phyloP scores from a whole-genome alignment of 1,284 basidiomycete genomes.

The Flammula alnicola region DNA sequence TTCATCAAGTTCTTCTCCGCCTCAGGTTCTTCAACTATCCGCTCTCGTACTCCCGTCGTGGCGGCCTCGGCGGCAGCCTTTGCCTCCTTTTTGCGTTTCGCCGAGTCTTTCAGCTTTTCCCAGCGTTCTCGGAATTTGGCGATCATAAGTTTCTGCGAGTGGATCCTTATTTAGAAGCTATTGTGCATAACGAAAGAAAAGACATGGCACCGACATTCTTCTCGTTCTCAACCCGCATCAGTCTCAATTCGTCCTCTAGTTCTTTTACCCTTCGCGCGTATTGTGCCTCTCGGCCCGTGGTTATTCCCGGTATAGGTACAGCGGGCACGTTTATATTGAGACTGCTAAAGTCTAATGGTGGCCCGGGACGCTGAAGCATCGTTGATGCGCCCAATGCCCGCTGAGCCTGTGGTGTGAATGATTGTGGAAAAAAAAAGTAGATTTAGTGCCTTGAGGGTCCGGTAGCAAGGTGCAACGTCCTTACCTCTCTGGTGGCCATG shows the following conservation, averaged over 20 bases:
- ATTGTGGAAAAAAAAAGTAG: background rate
- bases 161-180: slow-evolving; percentile 19
- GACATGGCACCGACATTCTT: slow-evolving; percentile 64
- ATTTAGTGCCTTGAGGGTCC: too few relatives aligned
- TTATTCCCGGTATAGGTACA: slow-evolving; percentile 55
- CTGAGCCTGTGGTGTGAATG: slow-evolving; percentile 58
- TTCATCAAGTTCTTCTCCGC: slow-evolving; percentile 60
- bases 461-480: too few relatives aligned
- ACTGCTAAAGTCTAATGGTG: slow-evolving; percentile 50
- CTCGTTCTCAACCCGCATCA: slow-evolving; percentile 73
- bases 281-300: slow-evolving; percentile 67
- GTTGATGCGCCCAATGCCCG: slow-evolving; percentile 72
- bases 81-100: slow-evolving; percentile 85
- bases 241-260: slow-evolving; percentile 78
- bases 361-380: slow-evolving; percentile 47
- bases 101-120: slow-evolving; percentile 87
- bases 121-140: slow-evolving; percentile 84
- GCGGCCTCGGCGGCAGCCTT: slow-evolving; percentile 62
- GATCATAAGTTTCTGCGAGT: slow-evolving; percentile 76
- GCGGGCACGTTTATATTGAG: slow-evolving; percentile 62
- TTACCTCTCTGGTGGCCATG: slow-evolving; percentile 76
- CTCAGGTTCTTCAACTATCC: slow-evolving; percentile 80
- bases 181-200: slow-evolving; percentile 4
- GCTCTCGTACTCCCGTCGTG: slow-evolving; percentile 55
- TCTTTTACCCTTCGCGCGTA: slow-evolving; percentile 70